phyloP scores from a whole-genome alignment of 202 grass and related monocot species.

The Hordeum pubiflorum region DNA sequence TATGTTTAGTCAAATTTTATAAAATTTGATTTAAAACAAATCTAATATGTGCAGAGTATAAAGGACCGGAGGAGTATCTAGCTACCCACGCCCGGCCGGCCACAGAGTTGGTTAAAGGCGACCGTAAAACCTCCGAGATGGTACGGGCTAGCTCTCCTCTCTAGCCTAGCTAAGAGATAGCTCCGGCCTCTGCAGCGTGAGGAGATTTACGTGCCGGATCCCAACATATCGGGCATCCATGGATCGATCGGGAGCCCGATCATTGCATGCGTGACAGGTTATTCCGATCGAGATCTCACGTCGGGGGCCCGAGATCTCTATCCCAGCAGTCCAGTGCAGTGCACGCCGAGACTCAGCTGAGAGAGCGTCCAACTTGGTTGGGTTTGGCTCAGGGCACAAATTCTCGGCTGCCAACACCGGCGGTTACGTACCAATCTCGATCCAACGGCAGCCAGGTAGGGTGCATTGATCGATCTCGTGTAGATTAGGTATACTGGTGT shows the following conservation, averaged over 20 bases:
- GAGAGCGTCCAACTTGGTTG: background rate
- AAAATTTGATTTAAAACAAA: no score
- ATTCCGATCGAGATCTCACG: background rate
- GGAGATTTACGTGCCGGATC: background rate
- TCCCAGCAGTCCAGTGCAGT: background rate
- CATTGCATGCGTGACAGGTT: background rate
- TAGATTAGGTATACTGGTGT: no score
- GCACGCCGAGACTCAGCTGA: background rate
- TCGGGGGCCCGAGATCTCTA: background rate
- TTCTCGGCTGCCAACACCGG: no score
- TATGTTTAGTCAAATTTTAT: no score
- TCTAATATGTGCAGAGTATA: no score
- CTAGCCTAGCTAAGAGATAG: background rate
- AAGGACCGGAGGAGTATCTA: no score
- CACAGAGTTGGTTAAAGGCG: background rate
- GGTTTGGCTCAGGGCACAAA: background rate
- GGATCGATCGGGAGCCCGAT: background rate
- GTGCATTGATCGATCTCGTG: background rate
- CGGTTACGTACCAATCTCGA: background rate
- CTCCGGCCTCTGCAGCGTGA: background rate
- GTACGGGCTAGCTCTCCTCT: background rate
- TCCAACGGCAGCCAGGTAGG: background rate
- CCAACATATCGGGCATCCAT: conserved; percentile 3
- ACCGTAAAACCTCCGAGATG: background rate
- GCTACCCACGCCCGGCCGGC: background rate